Evolutionary conservation across 2,329 filamentous ascomycete species (phyloP), one percentile per base, ranked within the genome.

Genomic region (Calycina herbarum): DNA sequence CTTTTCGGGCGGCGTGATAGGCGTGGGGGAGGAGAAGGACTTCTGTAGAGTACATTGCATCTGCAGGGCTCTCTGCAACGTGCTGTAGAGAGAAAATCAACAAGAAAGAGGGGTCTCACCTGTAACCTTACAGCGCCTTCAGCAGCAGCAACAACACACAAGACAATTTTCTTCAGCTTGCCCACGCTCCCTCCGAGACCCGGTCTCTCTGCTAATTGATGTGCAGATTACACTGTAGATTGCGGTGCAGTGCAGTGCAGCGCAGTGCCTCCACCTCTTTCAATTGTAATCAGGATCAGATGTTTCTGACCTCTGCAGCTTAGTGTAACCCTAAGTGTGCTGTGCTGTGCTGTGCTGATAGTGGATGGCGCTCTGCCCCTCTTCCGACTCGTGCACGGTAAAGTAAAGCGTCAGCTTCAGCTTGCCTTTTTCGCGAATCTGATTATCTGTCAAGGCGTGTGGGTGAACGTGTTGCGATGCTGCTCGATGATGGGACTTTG

Each of bases 1-100:
- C 20, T 54, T 24, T 54, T 54, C 48, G 48, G 48, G 48, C 29
- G 48, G 48, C 48, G 48, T 54, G 48, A 54, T 54, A 27, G 20
- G 5, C 20, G 48, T 54, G 20, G 10, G 20, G 20, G 20, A 20
- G n/a, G n/a, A 48, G 17, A 45, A 45, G 17, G 17, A 48, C 17
- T n/a, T n/a, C 40, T 48, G 42, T 20, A 20, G 20, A 20, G 20
- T 10, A 48, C 17, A 51, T 24, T 8, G 5, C 45, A 24, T 51
- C 7, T 24, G 45, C n/a, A 20, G 45, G 45, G n/a, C n/a, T 24
- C 45, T 51, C 17, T 42, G 40, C 40, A 42, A n/a, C 6, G 42
- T 17, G 20, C 10, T 13, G 20, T 3, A 54, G 48, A 24, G 3
- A 27, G 20, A 27, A 54, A 7, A 5, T 13, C 31, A 33, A 33